Conservation (phyloP, 106 monocot genomes). For the Alisma plantagoaquatica region DNA sequence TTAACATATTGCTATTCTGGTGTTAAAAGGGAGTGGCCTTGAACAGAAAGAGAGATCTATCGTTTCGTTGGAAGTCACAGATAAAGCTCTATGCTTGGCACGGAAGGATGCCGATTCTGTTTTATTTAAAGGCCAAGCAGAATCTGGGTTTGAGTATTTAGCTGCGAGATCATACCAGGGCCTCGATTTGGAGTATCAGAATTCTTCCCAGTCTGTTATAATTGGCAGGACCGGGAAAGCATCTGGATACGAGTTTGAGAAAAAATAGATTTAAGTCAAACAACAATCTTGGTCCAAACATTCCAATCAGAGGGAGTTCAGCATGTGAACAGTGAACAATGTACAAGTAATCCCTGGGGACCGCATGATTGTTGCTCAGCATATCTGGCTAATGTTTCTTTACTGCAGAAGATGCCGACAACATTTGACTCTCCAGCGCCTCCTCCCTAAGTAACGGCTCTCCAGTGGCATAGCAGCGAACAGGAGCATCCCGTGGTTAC, state of each 20-base stretch:
- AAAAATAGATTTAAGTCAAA: neutral
- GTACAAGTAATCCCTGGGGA: no score
- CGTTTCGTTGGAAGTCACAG: slow-evolving; percentile 37
- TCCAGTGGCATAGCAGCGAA: no score
- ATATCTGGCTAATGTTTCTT: no score
- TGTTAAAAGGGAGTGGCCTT: slow-evolving; percentile 31
- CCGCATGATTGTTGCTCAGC: no score
- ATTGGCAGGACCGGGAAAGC: slow-evolving; percentile 69
- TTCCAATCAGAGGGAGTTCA: no score
- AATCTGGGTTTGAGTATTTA: slow-evolving; percentile 62
- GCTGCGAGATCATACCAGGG: slow-evolving; percentile 74
- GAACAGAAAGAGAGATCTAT: slow-evolving; percentile 33
- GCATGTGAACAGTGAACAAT: no score
- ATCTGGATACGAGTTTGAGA: slow-evolving; percentile 61
- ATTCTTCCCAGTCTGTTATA: slow-evolving; percentile 38
- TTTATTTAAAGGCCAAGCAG: slow-evolving; percentile 74
- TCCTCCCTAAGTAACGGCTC: no score
- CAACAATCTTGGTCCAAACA: neutral
- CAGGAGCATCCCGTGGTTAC: no score
- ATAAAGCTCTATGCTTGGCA: slow-evolving; percentile 47
- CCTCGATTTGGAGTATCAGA: slow-evolving; percentile 42
- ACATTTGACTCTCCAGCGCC: no score
- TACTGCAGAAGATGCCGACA: no score
- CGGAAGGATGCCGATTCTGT: slow-evolving; percentile 34
- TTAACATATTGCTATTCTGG: no score